phyloP scores from a whole-genome alignment of 1,139 yeast genomes.

The Suhomyces guaymorum region DNA sequence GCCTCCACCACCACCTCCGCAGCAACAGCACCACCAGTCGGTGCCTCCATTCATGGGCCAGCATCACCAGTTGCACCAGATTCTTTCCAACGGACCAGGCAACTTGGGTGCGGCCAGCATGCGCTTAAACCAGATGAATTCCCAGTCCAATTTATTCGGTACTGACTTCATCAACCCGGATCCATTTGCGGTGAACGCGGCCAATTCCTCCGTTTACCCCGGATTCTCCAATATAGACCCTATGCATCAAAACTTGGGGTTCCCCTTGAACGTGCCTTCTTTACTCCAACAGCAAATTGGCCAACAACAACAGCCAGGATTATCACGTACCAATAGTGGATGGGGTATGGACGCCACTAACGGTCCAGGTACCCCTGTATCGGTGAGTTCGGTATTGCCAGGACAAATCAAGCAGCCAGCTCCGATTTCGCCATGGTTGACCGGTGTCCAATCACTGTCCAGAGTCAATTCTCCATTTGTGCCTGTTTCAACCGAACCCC shows the following conservation, averaged over 20 bases:
- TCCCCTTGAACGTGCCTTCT: slow-evolving; percentile 29
- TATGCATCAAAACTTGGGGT: slow-evolving; percentile 19
- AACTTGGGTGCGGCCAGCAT: slow-evolving; percentile 28
- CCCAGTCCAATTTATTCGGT: slow-evolving; percentile 28
- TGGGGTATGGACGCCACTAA: slow-evolving; percentile 41
- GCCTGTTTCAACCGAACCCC: slow-evolving; percentile 16
- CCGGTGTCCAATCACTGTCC: slow-evolving; percentile 36
- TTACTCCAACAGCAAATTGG: slow-evolving; percentile 37
- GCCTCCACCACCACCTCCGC: slow-evolving; percentile 8
- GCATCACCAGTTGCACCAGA: slow-evolving; percentile 24
- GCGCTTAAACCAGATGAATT: slow-evolving; percentile 22
- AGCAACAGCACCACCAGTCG: slow-evolving; percentile 12
- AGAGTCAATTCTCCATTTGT: slow-evolving; percentile 47
- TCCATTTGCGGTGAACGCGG: slow-evolving; percentile 26
- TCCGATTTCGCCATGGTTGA: slow-evolving; percentile 48
- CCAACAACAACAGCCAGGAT: slow-evolving; percentile 32
- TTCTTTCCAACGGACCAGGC: slow-evolving; percentile 25
- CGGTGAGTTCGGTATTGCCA: slow-evolving; percentile 26
- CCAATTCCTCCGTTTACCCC: slow-evolving; percentile 19
- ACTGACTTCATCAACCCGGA: slow-evolving; percentile 29
- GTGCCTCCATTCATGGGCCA: too few species aligned
- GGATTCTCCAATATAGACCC: slow-evolving; percentile 26
- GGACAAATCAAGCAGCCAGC: slow-evolving; percentile 34
- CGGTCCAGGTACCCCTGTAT: slow-evolving; percentile 33
- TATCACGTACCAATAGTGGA: slow-evolving; percentile 39